Conservation (phyloP, 2,329 filamentous ascomycete genomes). For the Lasiodiplodia citricola region DNA sequence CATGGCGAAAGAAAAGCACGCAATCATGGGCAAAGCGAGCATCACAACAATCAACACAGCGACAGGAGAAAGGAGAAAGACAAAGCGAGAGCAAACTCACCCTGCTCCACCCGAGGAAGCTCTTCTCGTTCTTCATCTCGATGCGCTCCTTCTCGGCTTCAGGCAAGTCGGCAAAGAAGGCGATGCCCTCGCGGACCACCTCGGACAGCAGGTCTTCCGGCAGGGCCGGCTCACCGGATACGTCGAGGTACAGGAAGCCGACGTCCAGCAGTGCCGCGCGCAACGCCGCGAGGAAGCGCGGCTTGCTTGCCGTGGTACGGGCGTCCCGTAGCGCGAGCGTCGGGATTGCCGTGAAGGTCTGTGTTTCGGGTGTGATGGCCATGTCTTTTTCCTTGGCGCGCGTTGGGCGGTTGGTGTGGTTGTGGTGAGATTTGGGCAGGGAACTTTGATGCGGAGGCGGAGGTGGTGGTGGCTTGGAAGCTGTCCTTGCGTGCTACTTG, state of each 20-base stretch:
- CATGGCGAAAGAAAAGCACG: constrained; percentile 4
- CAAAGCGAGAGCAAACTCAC: constrained; percentile 35
- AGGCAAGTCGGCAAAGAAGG: constrained; percentile 74
- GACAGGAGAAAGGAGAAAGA: too few relatives aligned
- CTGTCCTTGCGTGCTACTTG: not conserved
- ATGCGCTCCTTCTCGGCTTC: constrained; percentile 72
- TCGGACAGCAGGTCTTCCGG: constrained; percentile 66
- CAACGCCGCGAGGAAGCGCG: constrained; percentile 71
- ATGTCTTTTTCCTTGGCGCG: not conserved
- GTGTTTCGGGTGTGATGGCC: not conserved
- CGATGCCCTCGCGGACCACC: constrained; percentile 71
- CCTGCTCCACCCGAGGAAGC: constrained; percentile 54
- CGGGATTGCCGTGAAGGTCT: constrained; percentile 71
- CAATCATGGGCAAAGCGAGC: not conserved
- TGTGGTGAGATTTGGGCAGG: not conserved
- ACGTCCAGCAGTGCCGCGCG: constrained; percentile 80
- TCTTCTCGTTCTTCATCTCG: constrained; percentile 57
- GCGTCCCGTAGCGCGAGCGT: constrained; percentile 77
- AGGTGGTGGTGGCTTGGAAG: not conserved
- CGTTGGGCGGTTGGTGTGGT: not conserved
- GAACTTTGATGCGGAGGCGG: not conserved
- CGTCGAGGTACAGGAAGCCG: constrained; percentile 86
- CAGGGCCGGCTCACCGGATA: constrained; percentile 66
- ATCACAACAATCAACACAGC: not conserved
- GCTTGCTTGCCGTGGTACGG: constrained; percentile 69